These are phyloP conservation scores for Maudiozyma saulgeensis DNA, from an alignment of 805 yeast genomes.

Conservation along the genomic window DNA sequence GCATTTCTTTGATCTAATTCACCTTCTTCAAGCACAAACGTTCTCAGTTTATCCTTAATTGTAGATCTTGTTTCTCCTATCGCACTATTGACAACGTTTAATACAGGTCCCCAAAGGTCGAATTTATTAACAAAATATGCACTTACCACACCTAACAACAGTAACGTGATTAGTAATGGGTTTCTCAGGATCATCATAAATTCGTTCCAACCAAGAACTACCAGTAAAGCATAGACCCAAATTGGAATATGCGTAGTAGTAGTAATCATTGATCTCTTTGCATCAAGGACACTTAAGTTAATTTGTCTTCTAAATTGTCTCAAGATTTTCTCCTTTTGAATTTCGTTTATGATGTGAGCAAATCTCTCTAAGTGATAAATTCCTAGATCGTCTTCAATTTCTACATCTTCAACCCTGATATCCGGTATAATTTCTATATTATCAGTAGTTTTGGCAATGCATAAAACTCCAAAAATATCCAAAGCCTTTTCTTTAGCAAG, in stretches of 20 bases:
- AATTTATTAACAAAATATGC: conserved; percentile 58
- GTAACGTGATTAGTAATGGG: conserved; percentile 67
- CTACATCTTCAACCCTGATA: conserved; percentile 30
- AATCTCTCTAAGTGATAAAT: conserved; percentile 37
- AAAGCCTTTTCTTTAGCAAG: conserved; percentile 52
- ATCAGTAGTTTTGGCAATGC: conserved; percentile 43
- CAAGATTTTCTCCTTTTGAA: conserved; percentile 48
- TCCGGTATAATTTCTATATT: conserved; percentile 55
- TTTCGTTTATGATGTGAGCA: conserved; percentile 46
- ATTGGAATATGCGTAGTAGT: conserved; percentile 74
- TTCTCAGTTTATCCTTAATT: conserved; percentile 49
- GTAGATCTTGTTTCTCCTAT: conserved; percentile 46
- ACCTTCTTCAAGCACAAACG: conserved; percentile 45
- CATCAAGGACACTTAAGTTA: conserved; percentile 74
- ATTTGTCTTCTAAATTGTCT: conserved; percentile 61
- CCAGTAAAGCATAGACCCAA: conserved; percentile 63
- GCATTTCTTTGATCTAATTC: conserved; percentile 7
- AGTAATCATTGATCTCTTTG: conserved; percentile 76
- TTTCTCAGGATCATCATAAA: conserved; percentile 78
- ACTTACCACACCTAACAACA: conserved; percentile 49
- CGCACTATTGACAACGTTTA: conserved; percentile 48
- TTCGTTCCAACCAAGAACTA: conserved; percentile 91
- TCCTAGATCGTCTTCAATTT: conserved; percentile 33
- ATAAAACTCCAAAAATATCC: conserved; percentile 47
- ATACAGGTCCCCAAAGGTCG: conserved; percentile 70